Conservation (phyloP, 1,284 basidiomycete genomes). For the Sanghuangporus sanghuang region DNA sequence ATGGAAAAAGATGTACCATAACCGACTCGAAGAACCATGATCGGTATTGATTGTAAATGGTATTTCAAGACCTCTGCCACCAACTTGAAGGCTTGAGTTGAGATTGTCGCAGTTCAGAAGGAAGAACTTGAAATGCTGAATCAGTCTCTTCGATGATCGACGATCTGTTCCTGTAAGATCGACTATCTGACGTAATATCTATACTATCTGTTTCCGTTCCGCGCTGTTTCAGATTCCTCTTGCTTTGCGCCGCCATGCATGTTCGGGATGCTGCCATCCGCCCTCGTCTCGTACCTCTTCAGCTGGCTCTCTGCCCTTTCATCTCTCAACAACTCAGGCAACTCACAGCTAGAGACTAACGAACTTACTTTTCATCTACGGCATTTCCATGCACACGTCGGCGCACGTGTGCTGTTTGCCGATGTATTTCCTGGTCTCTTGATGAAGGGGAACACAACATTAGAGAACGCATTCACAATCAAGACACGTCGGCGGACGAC, state of each 20-base stretch:
- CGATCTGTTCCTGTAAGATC: not conserved
- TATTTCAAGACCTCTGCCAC: not conserved
- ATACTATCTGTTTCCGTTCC: not conserved
- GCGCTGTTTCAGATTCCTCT: not conserved
- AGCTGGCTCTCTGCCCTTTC: constrained; percentile 1
- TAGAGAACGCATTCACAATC: constrained; percentile 31
- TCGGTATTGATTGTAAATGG: no score
- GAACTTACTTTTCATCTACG: constrained; percentile 48
- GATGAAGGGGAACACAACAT: constrained; percentile 18
- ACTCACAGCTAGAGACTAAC: not conserved
- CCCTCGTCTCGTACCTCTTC: constrained; percentile 6
- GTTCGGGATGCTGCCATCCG: constrained; percentile 8
- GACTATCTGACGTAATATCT: constrained; percentile 1
- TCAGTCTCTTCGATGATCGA: not conserved
- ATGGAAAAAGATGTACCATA: constrained; percentile 30
- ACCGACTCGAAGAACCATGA: constrained; percentile 40
- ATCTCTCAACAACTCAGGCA: not conserved
- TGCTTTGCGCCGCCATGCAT: not conserved
- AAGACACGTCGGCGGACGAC: constrained; percentile 35
- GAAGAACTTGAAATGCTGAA: not conserved
- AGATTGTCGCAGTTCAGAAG: not conserved
- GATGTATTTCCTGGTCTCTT: constrained; percentile 36
- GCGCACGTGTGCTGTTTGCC: constrained; percentile 53
- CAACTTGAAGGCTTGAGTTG: not conserved
- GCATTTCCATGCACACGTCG: constrained; percentile 50